Percentiles rank a stretch among this genome's conserved stretches.
phyloP scores from a whole-genome alignment of 805 yeast species.

The Candida andamanensis region DNA sequence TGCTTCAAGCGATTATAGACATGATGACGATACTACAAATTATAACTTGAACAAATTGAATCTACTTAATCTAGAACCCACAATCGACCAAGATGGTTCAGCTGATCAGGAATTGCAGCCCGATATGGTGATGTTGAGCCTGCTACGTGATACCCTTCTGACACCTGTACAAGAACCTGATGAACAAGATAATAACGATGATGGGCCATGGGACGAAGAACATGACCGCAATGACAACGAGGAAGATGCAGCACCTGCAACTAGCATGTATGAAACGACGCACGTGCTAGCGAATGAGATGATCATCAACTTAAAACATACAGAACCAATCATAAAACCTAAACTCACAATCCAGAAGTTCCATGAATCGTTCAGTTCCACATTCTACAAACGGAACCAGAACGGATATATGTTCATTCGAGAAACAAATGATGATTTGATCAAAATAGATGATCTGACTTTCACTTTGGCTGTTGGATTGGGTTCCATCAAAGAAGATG shows the following conservation, averaged over 20 bases:
- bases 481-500: slow-evolving; percentile 3
- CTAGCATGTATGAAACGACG: background rate
- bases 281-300: background rate
- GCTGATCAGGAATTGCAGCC: background rate
- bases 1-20: background rate
- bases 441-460: slow-evolving; percentile 10
- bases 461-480: slow-evolving; percentile 7
- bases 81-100: background rate
- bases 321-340: slow-evolving; percentile 4
- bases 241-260: background rate
- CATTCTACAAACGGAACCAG: slow-evolving; percentile 28
- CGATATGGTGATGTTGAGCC: background rate
- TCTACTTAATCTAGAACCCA: background rate
- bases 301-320: slow-evolving; percentile 1
- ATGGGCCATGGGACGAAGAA: background rate
- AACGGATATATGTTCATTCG: slow-evolving; percentile 33
- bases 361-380: slow-evolving; percentile 21
- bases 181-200: background rate
- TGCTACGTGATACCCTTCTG: background rate
- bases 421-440: slow-evolving; percentile 20
- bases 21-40: no score
- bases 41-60: background rate
- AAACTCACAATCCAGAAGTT: slow-evolving; percentile 10
- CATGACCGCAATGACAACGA: background rate
- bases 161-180: background rate